Percentiles rank a stretch among this genome's conserved stretches.
Evolutionary conservation across 1,139 yeast species (phyloP).

Genomic region (Pichia sp.): DNA sequence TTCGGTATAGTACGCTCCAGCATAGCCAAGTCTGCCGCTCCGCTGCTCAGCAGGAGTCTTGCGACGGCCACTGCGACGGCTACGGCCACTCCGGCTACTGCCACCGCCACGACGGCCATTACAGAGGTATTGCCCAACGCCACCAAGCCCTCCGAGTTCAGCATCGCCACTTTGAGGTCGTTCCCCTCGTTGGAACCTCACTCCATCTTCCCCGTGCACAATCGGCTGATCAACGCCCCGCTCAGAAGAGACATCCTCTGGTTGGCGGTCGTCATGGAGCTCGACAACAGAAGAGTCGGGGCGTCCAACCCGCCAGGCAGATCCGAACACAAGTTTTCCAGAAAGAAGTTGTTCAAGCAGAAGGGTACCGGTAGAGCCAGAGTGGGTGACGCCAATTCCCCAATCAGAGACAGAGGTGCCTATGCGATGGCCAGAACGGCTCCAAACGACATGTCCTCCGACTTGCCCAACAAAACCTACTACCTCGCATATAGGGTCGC

Average conservation of each 20-base stretch:
- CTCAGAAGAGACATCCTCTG: conserved; percentile 87
- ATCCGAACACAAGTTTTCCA: conserved; percentile 80
- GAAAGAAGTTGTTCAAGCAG: conserved; percentile 79
- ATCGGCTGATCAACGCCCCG: conserved; percentile 63
- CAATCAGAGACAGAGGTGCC: conserved; percentile 85
- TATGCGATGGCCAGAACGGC: conserved; percentile 87
- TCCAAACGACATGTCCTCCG: conserved; percentile 84
- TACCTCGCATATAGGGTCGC: conserved; percentile 76
- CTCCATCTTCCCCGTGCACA: conserved; percentile 69
- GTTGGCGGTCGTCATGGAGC: conserved; percentile 91
- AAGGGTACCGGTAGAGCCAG: conserved; percentile 96
- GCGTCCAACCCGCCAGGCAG: conserved; percentile 82
- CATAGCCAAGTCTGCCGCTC: conserved; percentile 1
- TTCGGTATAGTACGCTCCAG: conserved; percentile 8
- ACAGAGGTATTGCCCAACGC: conserved; percentile 24
- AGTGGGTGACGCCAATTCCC: conserved; percentile 93
- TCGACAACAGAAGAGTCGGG: conserved; percentile 86
- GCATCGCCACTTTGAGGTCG: conserved; percentile 72
- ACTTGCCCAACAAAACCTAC: conserved; percentile 70
- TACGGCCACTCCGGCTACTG: background rate
- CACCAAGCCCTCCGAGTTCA: conserved; percentile 60
- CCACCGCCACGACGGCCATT: background rate
- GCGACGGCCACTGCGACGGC: conserved; percentile 6
- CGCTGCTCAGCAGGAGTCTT: conserved; percentile 9
- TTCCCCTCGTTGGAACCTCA: conserved; percentile 91